Evolutionary conservation across 805 yeast species (phyloP).

Genomic region (Jamesozyma spencerorum): DNA sequence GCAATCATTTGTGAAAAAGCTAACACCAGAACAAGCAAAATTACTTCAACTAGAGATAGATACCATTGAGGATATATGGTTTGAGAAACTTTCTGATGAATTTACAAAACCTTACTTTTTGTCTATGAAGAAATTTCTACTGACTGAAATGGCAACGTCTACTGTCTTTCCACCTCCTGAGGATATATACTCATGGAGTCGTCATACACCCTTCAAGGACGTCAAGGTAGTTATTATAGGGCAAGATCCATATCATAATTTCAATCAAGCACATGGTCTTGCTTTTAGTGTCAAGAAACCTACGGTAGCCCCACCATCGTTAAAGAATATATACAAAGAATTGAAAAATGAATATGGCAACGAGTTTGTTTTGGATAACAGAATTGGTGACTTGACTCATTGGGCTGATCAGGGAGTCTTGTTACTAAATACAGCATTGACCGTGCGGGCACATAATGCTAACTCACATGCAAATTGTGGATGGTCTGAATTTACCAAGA

Average conservation of each 20-base stretch:
- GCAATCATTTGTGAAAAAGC: background rate
- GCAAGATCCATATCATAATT: slow-evolving; percentile 93
- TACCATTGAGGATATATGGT: slow-evolving; percentile 73
- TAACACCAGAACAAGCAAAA: slow-evolving; percentile 1
- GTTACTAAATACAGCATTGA: slow-evolving; percentile 75
- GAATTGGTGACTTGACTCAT: slow-evolving; percentile 48
- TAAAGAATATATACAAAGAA: slow-evolving; percentile 78
- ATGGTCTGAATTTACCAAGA: slow-evolving; percentile 85
- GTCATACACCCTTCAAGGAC: slow-evolving; percentile 63
- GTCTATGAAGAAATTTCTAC: slow-evolving; percentile 55
- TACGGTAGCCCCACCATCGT: slow-evolving; percentile 78
- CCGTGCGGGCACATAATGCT: slow-evolving; percentile 89
- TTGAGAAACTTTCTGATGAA: slow-evolving; percentile 55
- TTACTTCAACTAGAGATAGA: slow-evolving; percentile 42
- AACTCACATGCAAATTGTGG: slow-evolving; percentile 86
- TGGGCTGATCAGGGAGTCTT: slow-evolving; percentile 90
- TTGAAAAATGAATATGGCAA: slow-evolving; percentile 64
- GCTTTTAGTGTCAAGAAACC: slow-evolving; percentile 89
- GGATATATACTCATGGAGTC: slow-evolving; percentile 86
- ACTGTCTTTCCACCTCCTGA: slow-evolving; percentile 69
- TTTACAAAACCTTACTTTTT: slow-evolving; percentile 80
- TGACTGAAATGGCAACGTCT: slow-evolving; percentile 30
- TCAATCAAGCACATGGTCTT: slow-evolving; percentile 90
- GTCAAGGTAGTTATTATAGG: slow-evolving; percentile 80
- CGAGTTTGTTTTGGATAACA: slow-evolving; percentile 42